Evolutionary conservation across 2,329 filamentous ascomycete species (phyloP).

Genomic region (Ceratocystis lukuohia): DNA sequence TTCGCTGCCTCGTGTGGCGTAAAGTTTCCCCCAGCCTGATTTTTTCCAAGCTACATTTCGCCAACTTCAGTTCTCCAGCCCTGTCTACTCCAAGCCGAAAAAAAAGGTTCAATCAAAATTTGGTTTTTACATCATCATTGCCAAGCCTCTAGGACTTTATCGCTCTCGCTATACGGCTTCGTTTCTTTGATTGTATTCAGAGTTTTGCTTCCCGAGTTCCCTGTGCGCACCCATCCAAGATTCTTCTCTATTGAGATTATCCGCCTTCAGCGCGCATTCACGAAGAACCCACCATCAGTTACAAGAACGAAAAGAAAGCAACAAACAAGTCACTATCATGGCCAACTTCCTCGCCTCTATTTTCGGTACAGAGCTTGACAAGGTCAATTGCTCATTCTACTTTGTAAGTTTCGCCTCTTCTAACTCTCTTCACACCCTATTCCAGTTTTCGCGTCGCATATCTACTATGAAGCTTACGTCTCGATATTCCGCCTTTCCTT

Average conservation of each 20-base stretch:
- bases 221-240: neutral
- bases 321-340: conserved; percentile 40
- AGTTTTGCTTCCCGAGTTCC: neutral
- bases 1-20: conserved; percentile 17
- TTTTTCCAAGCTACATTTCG: conserved; percentile 1
- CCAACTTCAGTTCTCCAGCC: neutral
- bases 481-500: neutral
- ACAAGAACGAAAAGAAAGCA: conserved; percentile 9
- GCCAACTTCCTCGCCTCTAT: conserved; percentile 98
- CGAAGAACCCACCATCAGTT: neutral
- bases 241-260: neutral
- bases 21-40: conserved; percentile 9
- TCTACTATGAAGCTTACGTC: neutral
- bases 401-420: conserved; percentile 28
- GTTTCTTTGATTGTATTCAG: neutral
- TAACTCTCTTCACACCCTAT: neutral
- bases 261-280: neutral
- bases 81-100: neutral
- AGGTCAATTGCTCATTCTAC: conserved; percentile 99
- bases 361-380: conserved; percentile 99
- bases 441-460: neutral
- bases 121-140: neutral
- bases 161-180: neutral
- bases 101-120: conserved; percentile 14
- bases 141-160: neutral